Evolutionary conservation across 2,329 filamentous ascomycete species (phyloP).

Genomic region (Nigrospora oryzae): DNA sequence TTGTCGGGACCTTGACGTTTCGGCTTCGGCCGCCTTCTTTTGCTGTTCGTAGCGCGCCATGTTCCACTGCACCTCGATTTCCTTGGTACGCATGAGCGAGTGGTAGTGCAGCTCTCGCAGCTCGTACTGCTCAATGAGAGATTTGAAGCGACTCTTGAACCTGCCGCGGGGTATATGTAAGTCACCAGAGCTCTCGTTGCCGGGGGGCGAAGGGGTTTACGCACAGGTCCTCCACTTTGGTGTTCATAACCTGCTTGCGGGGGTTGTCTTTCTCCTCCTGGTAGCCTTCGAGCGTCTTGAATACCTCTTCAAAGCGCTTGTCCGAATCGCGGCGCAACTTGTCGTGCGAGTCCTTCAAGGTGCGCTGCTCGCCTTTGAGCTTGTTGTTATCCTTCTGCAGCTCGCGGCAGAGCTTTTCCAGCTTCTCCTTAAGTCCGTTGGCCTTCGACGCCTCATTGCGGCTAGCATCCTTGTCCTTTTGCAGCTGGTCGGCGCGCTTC

Average conservation of each 20-base stretch:
- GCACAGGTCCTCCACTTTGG: slow-evolving; percentile 84
- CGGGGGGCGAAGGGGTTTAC: slow-evolving; percentile 18
- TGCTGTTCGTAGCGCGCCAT: slow-evolving; percentile 84
- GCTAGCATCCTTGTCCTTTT: slow-evolving; percentile 92
- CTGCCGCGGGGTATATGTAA: slow-evolving; percentile 38
- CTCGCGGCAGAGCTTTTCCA: slow-evolving; percentile 92
- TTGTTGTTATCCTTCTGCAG: slow-evolving; percentile 97
- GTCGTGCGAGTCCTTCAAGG: slow-evolving; percentile 77
- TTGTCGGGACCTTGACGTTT: slow-evolving; percentile 71
- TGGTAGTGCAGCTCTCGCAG: slow-evolving; percentile 91
- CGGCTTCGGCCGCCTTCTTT: slow-evolving; percentile 77
- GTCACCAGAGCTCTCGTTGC: neutral
- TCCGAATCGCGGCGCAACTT: slow-evolving; percentile 77
- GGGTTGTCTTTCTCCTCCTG: slow-evolving; percentile 81
- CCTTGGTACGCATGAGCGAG: slow-evolving; percentile 84
- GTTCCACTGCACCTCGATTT: slow-evolving; percentile 89
- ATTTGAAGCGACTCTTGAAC: slow-evolving; percentile 82
- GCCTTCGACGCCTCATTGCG: slow-evolving; percentile 86
- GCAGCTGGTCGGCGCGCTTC: slow-evolving; percentile 85
- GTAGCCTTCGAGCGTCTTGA: slow-evolving; percentile 80
- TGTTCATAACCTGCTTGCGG: slow-evolving; percentile 70
- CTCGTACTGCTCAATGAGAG: slow-evolving; percentile 94
- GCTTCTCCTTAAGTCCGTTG: slow-evolving; percentile 83
- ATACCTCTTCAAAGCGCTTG: slow-evolving; percentile 69
- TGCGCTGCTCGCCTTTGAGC: slow-evolving; percentile 95